Base-by-base conservation (phyloP, 257 asterid species). In the Plectranthus barbatus region DNA sequence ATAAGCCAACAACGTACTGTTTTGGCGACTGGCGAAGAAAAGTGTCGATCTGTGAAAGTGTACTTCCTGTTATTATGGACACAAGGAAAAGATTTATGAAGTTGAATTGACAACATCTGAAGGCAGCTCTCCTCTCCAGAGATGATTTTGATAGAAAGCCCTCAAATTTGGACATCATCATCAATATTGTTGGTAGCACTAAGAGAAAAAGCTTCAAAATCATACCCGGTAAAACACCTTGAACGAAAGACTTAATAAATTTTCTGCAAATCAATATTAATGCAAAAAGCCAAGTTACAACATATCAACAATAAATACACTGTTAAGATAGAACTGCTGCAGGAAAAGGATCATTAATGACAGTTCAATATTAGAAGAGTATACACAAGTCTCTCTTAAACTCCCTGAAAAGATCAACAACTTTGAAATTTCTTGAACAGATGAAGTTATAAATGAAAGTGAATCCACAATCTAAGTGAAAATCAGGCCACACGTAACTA, bases 151-250 rank as follows among this genome's bases (percentile, higher is more conserved):
- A 75, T 63, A 79, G 55, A 70, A 74, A 81, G 39, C 97, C 97
- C 82, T 87, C 97, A 62, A 91, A 72, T 68, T 85, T 91, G 62
- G 97, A 84, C 94, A 87, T 91, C 39, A 84, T 70, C 96, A 91
- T 90, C 80, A 90, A 54, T 64, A 90, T 79, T 34, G 89, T 70
- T 20, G 97, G 96, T 42, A 90, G 81, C 66, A 90, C 84, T 55
- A 87, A 77, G n/a, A 90, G 96, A 59, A 90, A 90, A 59, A 90
- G 85, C 91, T 87, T 90, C 84, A 90, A 79, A 62, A 87, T 89
- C 51, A 90, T 74, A 62, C 96, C 96, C 10, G 97, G 97, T 59
- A 90, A 76, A 76, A 90, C 86, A 23, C 97, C 97, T 82, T 90
- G 95, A 65, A 87, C 80, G 42, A 90, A 72, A 56, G 95, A 73